Conservation (phyloP, 176 grass and related monocot species). For the Cocos nucifera region DNA sequence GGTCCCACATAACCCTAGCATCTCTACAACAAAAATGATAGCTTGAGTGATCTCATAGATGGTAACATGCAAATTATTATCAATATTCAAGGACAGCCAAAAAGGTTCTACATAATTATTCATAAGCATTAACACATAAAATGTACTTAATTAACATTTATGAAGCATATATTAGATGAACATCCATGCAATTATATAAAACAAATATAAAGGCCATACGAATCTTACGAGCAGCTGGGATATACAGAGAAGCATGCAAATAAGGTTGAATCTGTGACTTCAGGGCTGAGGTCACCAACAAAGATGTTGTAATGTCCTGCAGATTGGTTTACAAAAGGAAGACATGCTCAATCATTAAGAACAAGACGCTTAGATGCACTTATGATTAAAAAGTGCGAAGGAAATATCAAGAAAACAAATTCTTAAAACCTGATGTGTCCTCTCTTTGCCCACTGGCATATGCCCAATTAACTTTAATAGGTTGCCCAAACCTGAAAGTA, state of each 20-base stretch:
- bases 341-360: too few relatives aligned
- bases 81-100: too few relatives aligned
- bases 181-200: neutral
- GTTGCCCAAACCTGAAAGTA: conserved; percentile 76
- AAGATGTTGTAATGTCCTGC: conserved; percentile 93
- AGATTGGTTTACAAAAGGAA: neutral
- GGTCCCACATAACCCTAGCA: conserved; percentile 24
- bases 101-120: too few relatives aligned
- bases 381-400: conserved; percentile 3
- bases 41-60: too few relatives aligned
- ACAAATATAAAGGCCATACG: conserved; percentile 1
- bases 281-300: conserved; percentile 93
- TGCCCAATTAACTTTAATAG: conserved; percentile 98
- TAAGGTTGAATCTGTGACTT: conserved; percentile 86
- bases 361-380: neutral
- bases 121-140: too few relatives aligned
- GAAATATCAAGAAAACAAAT: conserved; percentile 14
- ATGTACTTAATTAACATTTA: too few relatives aligned
- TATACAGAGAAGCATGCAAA: conserved; percentile 87
- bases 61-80: too few relatives aligned
- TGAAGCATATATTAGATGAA: too few relatives aligned
- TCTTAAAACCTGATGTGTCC: conserved; percentile 75
- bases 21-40: conserved; percentile 36
- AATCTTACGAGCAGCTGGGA: conserved; percentile 86
- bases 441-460: conserved; percentile 94